Conservation (phyloP, 345 rosid genomes). For the Salix exigua region DNA sequence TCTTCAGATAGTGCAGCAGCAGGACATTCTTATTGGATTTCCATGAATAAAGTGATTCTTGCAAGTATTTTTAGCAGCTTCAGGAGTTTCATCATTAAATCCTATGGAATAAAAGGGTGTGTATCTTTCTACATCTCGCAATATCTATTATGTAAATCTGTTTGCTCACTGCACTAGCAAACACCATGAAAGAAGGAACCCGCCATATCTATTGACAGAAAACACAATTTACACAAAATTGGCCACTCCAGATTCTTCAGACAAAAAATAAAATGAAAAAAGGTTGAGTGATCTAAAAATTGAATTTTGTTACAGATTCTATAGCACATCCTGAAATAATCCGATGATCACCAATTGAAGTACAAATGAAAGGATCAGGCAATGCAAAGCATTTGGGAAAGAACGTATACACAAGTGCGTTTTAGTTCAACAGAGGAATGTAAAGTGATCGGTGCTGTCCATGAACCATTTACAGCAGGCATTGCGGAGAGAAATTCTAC, state of each 20-base stretch:
- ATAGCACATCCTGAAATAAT: background rate
- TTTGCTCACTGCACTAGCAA: background rate
- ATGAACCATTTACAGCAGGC: background rate
- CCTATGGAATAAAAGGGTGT: too few species aligned
- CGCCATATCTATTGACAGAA: background rate
- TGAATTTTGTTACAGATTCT: background rate
- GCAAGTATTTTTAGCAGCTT: too few species aligned
- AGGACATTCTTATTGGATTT: too few species aligned
- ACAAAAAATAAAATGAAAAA: background rate
- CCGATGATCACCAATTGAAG: background rate
- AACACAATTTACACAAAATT: background rate
- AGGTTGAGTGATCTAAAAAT: background rate
- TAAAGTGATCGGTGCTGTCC: background rate
- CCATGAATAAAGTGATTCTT: too few species aligned
- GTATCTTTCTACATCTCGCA: background rate
- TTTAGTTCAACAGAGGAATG: background rate
- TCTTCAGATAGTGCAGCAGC: too few species aligned
- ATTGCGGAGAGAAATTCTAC: background rate
- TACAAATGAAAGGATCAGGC: background rate
- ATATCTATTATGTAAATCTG: background rate
- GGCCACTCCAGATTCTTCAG: background rate
- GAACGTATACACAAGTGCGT: background rate
- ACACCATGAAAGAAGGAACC: background rate
- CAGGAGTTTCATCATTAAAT: too few species aligned
- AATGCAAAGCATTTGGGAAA: conserved; percentile 3